Evolutionary conservation across 352 stramenopile species (phyloP).

Genomic region (Globisporangium perplexum): DNA sequence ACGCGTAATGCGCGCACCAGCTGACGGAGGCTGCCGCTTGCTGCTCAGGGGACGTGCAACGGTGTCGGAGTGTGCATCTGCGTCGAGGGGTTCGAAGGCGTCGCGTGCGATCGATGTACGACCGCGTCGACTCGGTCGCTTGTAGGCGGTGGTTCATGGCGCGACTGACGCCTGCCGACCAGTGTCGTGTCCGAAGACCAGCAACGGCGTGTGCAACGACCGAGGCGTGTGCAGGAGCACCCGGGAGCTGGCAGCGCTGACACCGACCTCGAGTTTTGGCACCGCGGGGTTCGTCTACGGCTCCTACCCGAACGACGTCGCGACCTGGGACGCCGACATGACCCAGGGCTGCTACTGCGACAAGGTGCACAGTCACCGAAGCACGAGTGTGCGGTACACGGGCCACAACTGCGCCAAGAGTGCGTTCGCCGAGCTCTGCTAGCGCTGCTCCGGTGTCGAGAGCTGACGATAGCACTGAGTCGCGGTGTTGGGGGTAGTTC

Average conservation of each 20-base stretch:
- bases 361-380: conserved; percentile 53
- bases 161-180: neutral
- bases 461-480: neutral
- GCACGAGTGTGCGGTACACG: conserved; percentile 41
- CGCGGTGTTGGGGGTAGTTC: conserved; percentile 18
- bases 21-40: neutral
- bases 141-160: neutral
- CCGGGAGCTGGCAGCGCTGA: conserved; percentile 50
- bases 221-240: conserved; percentile 39
- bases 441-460: neutral
- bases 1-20: no score
- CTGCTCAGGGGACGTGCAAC: conserved; percentile 47
- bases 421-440: conserved; percentile 8
- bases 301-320: conserved; percentile 52
- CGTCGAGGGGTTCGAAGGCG: conserved; percentile 57
- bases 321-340: conserved; percentile 88
- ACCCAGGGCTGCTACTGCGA: conserved; percentile 85
- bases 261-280: conserved; percentile 27
- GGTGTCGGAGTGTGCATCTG: conserved; percentile 48
- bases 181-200: conserved; percentile 45
- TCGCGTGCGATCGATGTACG: conserved; percentile 60
- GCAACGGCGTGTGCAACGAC: conserved; percentile 29
- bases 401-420: conserved; percentile 78
- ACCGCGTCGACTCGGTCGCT: neutral
- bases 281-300: conserved; percentile 62